Evolutionary conservation across 352 stramenopile genomes (phyloP).

Genomic region (Globisporangium lucens): DNA sequence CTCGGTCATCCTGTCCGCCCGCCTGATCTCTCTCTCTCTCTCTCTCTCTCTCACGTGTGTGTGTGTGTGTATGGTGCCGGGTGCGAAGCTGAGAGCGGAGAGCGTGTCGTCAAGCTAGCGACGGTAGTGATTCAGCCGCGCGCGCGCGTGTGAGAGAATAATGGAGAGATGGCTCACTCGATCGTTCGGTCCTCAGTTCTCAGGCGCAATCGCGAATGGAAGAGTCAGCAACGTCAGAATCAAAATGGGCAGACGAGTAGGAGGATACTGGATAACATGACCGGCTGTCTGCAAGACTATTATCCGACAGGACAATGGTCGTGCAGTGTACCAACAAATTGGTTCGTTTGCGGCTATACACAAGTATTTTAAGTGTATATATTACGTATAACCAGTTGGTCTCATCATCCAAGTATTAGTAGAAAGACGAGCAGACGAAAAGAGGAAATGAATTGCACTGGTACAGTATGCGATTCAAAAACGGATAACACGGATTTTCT

Average conservation of each 20-base stretch:
- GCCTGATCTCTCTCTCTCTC: neutral
- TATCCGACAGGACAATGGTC: no score
- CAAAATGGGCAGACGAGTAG: neutral
- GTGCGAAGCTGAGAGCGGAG: neutral
- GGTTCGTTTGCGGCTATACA: no score
- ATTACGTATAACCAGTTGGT: no score
- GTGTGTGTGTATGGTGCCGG: neutral
- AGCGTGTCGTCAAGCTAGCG: neutral
- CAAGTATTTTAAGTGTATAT: no score
- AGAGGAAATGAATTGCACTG: neutral
- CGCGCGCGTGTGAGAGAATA: neutral
- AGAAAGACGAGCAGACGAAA: neutral
- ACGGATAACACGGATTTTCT: neutral
- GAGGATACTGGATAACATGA: no score
- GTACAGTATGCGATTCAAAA: neutral
- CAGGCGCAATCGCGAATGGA: neutral
- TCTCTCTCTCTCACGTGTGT: neutral
- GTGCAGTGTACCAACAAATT: no score
- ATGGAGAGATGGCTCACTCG: neutral
- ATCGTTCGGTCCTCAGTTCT: neutral
- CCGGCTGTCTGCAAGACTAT: no score
- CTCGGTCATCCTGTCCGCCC: slow-evolving; percentile 50
- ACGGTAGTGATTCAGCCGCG: neutral
- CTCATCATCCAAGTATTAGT: neutral
- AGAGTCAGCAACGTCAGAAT: neutral